These are phyloP conservation scores for Aurantiochytrium sp. DNA, from an alignment of 108 stramenopile genomes.

Conservation along the genomic window DNA sequence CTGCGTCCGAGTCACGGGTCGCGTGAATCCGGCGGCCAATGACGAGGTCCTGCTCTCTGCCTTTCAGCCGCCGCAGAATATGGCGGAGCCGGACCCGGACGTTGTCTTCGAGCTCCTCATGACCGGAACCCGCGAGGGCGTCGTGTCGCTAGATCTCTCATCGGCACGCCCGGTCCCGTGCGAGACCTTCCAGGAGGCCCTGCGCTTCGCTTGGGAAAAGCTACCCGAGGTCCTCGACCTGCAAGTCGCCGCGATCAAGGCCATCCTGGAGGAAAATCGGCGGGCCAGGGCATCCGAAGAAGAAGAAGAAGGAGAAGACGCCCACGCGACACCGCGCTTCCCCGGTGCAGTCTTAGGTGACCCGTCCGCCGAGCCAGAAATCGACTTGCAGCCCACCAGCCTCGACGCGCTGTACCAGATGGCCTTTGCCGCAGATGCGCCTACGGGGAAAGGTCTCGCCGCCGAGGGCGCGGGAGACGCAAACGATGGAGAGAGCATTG, in stretches of 20 bases:
- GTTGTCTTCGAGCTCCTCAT: too few relatives aligned
- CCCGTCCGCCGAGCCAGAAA: not conserved
- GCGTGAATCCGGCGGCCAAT: not conserved
- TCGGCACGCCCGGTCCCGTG: too few relatives aligned
- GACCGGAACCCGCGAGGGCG: too few relatives aligned
- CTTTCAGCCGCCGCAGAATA: not conserved
- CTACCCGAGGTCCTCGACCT: too few relatives aligned
- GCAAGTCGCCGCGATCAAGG: too few relatives aligned
- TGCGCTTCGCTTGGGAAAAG: too few relatives aligned
- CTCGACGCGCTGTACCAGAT: not conserved
- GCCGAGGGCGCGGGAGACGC: not conserved
- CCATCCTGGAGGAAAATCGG: too few relatives aligned
- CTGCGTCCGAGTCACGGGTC: not conserved
- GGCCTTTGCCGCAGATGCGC: not conserved
- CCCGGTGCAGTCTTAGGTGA: not conserved
- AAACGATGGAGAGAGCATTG: not conserved
- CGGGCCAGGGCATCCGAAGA: too few relatives aligned
- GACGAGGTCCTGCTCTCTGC: not conserved
- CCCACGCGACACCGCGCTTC: not conserved
- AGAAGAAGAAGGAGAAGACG: not conserved
- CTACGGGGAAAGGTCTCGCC: not conserved
- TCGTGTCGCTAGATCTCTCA: too few relatives aligned
- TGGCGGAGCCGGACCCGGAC: not conserved
- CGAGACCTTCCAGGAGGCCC: too few relatives aligned
- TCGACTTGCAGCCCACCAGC: not conserved